Base-by-base conservation (phyloP, 257 asterid species). In the Eucommia ulmoides region DNA sequence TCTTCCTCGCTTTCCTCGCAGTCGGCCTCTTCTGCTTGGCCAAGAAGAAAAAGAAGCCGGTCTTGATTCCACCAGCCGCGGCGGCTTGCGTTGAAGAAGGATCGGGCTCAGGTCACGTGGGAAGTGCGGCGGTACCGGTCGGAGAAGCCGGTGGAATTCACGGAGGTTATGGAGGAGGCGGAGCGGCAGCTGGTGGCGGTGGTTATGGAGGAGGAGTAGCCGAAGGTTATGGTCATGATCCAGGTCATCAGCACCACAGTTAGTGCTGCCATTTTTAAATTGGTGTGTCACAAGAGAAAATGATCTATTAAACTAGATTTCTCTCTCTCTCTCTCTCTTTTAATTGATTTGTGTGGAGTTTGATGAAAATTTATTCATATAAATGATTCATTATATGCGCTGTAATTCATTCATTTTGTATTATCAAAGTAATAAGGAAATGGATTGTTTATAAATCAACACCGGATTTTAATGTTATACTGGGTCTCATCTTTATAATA, bases 1-100 rank as follows among this genome's bases (percentile, higher is more conserved):
- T 76, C 74, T 76, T 82, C 69, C 75, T 79, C 0, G 86, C 93
- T 20, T 76, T 82, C 74, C 73, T 82, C 0, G 89, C 83, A 1
- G 70, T 68, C 3, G 88, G 83, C 0, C 69, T 82, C 20, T 79
- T 76, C 24, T 82, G 83, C 70, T 45, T 76, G 11, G 85, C 84
- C 41, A 79, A 79, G 76, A 79, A 69, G 18, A 82, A 74, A 79
- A 82, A 78, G 82, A 82, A 75, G 54, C 77, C 81, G 0, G 50
- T 81, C 1, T 50, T 77, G 65, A 54, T 59, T 16, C 83, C 82
- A 3, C 78, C 78, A 0, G 74, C 76, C 5, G 68, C 74, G 1
- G 70, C 44, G 1, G 44, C 3, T 10, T 35, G 11, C 15, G 44
- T 2, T 10, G 44, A 35, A 35, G 44, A 11, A 11, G n/a, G 44